Evolutionary conservation across 2,329 filamentous ascomycete genomes (phyloP), one percentile per base, ranked within the genome.

Genomic region (Hypocreales sp.): DNA sequence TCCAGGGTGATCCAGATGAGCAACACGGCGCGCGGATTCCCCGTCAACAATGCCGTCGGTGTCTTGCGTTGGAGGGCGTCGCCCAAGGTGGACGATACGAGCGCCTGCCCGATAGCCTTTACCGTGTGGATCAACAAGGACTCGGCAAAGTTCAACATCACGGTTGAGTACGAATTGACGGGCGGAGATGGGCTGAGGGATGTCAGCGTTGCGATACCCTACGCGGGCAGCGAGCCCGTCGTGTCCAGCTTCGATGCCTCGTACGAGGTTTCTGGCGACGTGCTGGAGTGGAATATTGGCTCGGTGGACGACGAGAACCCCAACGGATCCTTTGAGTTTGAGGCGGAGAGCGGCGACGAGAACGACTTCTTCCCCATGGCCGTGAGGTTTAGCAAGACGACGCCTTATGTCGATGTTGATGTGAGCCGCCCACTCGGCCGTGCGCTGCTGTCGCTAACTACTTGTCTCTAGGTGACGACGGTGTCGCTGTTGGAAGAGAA

Each of bases 351-450:
- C 8, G 71, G 74, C 30, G 81, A 86, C 39, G 90, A 95, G 48
- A 77, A 82, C 31, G 86, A 94, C 42, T 95, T 95, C 61, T 98
- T 98, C 73, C 90, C 90, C 1, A 95, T 98, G 86, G 78, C 71
- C 29, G 75, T 95, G 34, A 70, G 75, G 29, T 98, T 98, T 56
- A 76, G 72, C 36, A 94, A 92, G 67, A 68, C 72, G 22, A 72
- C 67, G 32, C 87, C 90, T 16, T 93, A 82, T 51, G 69, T 95
- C 27, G 83, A 94, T 44, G 81, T 98, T 37, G 84, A 94, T 58
- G 87, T 95, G 64, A 76, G 79, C 69, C 35, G 7, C 15, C 14
- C 5, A 10, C 11, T 4, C 4, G 5, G 11, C 7, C 10, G 11
- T 21, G 22, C 11, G 10, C 6, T 22, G 24, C 12, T 37, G 26